Evolutionary conservation across 805 yeast genomes (phyloP).

Genomic region (Teunomyces tritomae): DNA sequence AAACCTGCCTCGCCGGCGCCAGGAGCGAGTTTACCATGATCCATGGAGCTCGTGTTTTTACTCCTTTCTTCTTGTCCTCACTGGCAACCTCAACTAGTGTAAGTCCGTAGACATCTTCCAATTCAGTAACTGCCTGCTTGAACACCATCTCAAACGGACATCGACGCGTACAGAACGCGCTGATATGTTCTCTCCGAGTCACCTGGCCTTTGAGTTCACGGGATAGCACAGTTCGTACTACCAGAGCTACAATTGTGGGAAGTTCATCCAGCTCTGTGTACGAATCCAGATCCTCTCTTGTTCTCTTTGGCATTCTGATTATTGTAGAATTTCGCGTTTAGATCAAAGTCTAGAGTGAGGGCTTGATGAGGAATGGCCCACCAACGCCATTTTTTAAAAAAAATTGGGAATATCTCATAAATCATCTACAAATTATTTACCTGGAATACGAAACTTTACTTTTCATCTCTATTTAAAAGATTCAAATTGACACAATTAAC

Average conservation of each 20-base stretch:
- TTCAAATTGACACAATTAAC: too few relatives aligned
- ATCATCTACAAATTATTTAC: too few relatives aligned
- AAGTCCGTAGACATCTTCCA: conserved; percentile 28
- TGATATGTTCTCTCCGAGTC: conserved; percentile 23
- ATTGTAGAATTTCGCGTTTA: neutral
- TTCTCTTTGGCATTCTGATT: conserved; percentile 5
- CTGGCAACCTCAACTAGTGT: conserved; percentile 16
- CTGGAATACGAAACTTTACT: too few relatives aligned
- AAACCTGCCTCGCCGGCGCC: conserved; percentile 16
- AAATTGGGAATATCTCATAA: too few relatives aligned
- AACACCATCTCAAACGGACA: conserved; percentile 13
- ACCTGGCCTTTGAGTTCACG: conserved; percentile 20
- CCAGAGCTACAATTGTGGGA: conserved; percentile 7
- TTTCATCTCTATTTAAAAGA: too few relatives aligned
- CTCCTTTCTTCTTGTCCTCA: conserved; percentile 4
- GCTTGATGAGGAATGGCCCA: too few relatives aligned
- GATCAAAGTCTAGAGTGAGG: neutral
- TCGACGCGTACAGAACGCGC: neutral
- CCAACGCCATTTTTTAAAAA: too few relatives aligned
- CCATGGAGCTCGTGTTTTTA: conserved; percentile 12
- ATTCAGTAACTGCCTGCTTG: conserved; percentile 11
- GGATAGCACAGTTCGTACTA: conserved; percentile 17
- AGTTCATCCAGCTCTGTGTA: conserved; percentile 7
- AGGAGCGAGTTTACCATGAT: conserved; percentile 21
- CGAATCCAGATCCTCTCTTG: neutral